Evolutionary conservation across 1,139 yeast species (phyloP), one percentile per base, ranked within the genome.

Genomic region (Scheffersomyces segobiensis): DNA sequence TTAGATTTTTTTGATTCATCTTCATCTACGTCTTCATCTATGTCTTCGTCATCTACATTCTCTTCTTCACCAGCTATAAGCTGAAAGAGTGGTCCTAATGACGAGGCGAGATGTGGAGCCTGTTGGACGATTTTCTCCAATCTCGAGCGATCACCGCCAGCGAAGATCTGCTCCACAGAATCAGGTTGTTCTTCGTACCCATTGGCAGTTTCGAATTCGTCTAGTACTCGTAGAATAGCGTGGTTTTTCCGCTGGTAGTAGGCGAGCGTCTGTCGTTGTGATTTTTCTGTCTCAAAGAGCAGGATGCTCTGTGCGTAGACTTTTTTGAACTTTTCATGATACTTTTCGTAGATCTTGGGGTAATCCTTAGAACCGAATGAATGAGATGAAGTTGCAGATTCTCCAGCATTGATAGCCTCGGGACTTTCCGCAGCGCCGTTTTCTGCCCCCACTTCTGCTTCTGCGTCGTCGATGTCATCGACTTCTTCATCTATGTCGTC

Each of bases 231-330:
- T 26, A 80, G 63, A 24, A 80, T 52, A 0, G 82, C 80, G 56
- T 77, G 74, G 61, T 78, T 79, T 57, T 82, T 67, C 54, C 83
- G 67, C 53, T 77, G 73, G 58, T 72, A 78, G 60, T 70, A 75
- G 50, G 71, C 62, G 46, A 80, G 62, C 1, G 82, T 67, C 53
- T 75, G 74, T 46, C 82, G 65, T 60, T 76, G 81, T 21, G 73
- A 66, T 56, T 67, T 65, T 62, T 79, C 82, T 8, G 67, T 64
- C 47, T 71, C 66, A 62, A 73, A 75, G 21, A 80, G 65, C 51
- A 66, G 60, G 46, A 67, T 67, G 6, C 79, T 74, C 53, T 57
- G 60, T 8, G 66, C 60, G 52, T 68, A 68, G 4, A 65, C 76
- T 32, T 59, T 59, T 47, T 69, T 63, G 63, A 74, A 77, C 42